These are phyloP conservation scores for Aureobasidium sp. DNA, from an alignment of 2,329 filamentous ascomycete genomes.

Conservation along the genomic window DNA sequence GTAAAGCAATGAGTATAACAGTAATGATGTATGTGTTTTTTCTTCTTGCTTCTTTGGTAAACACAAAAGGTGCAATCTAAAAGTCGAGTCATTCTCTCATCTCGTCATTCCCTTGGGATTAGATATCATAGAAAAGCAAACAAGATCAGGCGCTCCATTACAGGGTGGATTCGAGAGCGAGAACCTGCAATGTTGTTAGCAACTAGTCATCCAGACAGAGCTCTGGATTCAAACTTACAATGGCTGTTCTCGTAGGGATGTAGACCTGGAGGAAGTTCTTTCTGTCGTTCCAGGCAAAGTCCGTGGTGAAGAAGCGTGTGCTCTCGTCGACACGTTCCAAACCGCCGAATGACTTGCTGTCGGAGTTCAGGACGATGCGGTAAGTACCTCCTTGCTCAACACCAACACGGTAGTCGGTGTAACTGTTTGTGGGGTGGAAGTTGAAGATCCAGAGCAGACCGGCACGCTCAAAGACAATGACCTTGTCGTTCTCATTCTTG, in stretches of 20 bases:
- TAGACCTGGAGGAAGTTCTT: slow-evolving; percentile 92
- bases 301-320: slow-evolving; percentile 88
- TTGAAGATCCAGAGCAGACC: slow-evolving; percentile 94
- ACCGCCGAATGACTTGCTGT: slow-evolving; percentile 69
- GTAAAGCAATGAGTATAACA: no score
- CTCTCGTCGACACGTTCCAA: slow-evolving; percentile 65
- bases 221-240: slow-evolving; percentile 47
- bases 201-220: background rate
- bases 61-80: background rate
- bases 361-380: slow-evolving; percentile 73
- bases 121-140: slow-evolving; percentile 7
- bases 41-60: no score
- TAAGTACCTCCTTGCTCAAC: slow-evolving; percentile 81
- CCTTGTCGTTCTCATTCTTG: slow-evolving; percentile 90
- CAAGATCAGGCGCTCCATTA: background rate
- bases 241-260: slow-evolving; percentile 70
- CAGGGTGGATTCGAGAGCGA: slow-evolving; percentile 1
- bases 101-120: background rate
- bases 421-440: slow-evolving; percentile 79
- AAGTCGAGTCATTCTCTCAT: background rate
- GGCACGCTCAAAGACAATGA: slow-evolving; percentile 89
- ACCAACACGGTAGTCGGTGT: slow-evolving; percentile 85
- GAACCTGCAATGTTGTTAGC: background rate
- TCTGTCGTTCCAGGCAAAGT: slow-evolving; percentile 80
- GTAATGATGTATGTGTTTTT: no score